Base-by-base conservation (phyloP, 345 rosid genomes). In the Corchorus capsularis region DNA sequence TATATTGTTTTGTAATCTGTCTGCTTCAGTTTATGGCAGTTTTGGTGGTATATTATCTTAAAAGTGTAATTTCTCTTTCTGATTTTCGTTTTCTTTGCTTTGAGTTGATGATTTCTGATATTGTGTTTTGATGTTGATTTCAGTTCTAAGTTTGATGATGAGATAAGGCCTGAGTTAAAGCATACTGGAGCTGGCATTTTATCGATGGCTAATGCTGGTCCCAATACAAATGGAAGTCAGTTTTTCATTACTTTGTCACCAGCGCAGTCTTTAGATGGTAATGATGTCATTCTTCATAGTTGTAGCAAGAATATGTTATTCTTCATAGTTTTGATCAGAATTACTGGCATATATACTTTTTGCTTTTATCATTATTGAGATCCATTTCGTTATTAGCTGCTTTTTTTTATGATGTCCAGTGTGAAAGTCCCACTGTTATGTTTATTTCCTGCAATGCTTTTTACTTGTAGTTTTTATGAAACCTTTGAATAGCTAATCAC, bases 161-260 rank as follows among this genome's bases (percentile, higher is more conserved):
- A 96, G 89, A 89, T 92, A 65, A 90, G 67, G 77, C 72, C 89
- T 7, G 98, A 96, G 78, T 84, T 96, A 78, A 96, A 92, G 86
- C 98, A 96, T 84, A 92, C 97, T 5, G 99, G 98, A 77, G 98
- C 97, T 72, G 98, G 97, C 19, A 92, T 92, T 45, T 65, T 93
- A 67, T 92, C 99, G 47, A 93, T 96, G 98, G 99, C 98, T 53
- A 93, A 96, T 79, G 99, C 99, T 79, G 98, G 98, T 79, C 97
- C 97, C 0, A 83, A 96, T 78, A 91, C 97, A 39, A 96, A 93
- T 52, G 98, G 97, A 50, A 96, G 97, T 82, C 97, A 96, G 79
- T 93, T 96, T 86, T 93, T 96, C 83, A 87, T 96, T 45, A 96
- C 99, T 63, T 77, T 96, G 77, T 89, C 98, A 4, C 98, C 97